Conservation (phyloP, 805 yeast genomes). For the Metschnikowia continentalis region DNA sequence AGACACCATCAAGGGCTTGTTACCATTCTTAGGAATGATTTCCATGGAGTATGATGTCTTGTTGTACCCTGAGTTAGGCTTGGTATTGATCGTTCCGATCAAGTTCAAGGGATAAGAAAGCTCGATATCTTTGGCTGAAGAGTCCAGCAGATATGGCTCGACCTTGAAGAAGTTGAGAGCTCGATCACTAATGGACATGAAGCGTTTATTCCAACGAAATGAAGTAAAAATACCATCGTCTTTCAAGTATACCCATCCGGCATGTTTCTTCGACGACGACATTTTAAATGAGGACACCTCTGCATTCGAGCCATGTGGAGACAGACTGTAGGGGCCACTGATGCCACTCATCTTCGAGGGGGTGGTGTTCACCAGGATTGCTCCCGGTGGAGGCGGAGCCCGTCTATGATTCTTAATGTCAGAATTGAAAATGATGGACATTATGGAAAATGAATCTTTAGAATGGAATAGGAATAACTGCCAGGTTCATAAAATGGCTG, state of each 20-base stretch:
- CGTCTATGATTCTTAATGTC: conserved; percentile 39
- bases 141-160: conserved; percentile 38
- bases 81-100: conserved; percentile 48
- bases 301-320: conserved; percentile 1
- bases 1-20: conserved; percentile 66
- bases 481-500: background rate
- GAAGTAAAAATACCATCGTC: conserved; percentile 83
- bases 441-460: conserved; percentile 7
- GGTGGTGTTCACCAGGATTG: background rate
- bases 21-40: conserved; percentile 50
- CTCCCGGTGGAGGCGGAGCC: conserved; percentile 43
- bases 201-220: conserved; percentile 91
- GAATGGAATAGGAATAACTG: background rate
- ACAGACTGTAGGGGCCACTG: background rate
- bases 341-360: background rate
- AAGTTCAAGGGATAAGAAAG: conserved; percentile 37
- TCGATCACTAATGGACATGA: conserved; percentile 70
- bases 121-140: conserved; percentile 44
- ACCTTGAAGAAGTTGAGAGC: conserved; percentile 70
- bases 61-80: conserved; percentile 45
- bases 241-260: conserved; percentile 89
- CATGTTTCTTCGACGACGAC: conserved; percentile 22
- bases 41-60: conserved; percentile 64
- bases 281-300: conserved; percentile 8
- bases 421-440: conserved; percentile 39